These are phyloP conservation scores for Grosmannia clavigera DNA, from an alignment of 2,329 filamentous ascomycete genomes.

Conservation along the genomic window DNA sequence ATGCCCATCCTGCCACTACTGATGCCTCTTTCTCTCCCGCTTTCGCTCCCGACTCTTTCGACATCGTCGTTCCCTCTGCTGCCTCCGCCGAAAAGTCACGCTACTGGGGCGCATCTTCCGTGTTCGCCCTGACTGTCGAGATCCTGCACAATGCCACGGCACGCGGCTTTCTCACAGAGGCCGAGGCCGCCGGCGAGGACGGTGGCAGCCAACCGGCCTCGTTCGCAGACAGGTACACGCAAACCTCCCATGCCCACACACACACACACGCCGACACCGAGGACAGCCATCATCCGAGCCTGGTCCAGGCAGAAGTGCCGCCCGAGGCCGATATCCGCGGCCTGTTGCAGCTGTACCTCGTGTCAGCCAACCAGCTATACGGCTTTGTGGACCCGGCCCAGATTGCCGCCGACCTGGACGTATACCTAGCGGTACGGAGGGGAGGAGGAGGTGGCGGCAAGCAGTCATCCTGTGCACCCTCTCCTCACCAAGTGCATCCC, in stretches of 20 bases:
- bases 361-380: slow-evolving; percentile 18
- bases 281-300: background rate
- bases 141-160: slow-evolving; percentile 8
- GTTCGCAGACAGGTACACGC: background rate
- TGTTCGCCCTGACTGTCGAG: slow-evolving; percentile 11
- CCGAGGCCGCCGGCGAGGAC: background rate
- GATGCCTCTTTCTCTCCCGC: background rate
- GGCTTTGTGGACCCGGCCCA: slow-evolving; percentile 17
- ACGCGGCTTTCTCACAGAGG: background rate
- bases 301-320: slow-evolving; percentile 1
- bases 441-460: background rate
- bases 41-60: slow-evolving; percentile 1
- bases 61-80: slow-evolving; percentile 7
- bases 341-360: slow-evolving; percentile 17
- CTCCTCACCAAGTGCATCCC: slow-evolving; percentile 14
- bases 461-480: background rate
- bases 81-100: slow-evolving; percentile 2
- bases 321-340: slow-evolving; percentile 6
- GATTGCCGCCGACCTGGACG: slow-evolving; percentile 13
- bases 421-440: slow-evolving; percentile 11
- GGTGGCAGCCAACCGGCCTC: background rate
- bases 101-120: slow-evolving; percentile 11
- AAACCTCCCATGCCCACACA: background rate
- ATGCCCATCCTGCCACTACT: background rate
- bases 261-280: background rate